A percentile compares a stretch with the other conserved stretches of the same genome.
Evolutionary conservation across 768 basidiomycete species (phyloP).

Genomic region (Tricholoma flavovirens): DNA sequence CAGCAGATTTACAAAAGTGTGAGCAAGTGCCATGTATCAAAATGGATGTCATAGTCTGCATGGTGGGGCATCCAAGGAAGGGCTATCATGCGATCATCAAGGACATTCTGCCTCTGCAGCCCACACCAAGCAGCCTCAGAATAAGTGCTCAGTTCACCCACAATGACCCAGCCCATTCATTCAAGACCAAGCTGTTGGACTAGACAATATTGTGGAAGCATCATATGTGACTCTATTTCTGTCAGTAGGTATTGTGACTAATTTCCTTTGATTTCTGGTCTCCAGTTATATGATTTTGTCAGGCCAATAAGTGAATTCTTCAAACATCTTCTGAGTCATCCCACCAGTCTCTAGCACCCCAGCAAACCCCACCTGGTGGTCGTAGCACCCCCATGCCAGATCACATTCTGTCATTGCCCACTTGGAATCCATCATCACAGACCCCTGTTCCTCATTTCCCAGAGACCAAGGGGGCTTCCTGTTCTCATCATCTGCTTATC

Average conservation of each 20-base stretch:
- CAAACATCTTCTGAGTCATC: not conserved
- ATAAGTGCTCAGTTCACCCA: not conserved
- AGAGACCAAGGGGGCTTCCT: no score
- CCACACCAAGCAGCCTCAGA: not conserved
- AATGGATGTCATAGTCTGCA: no score
- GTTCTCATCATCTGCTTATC: no score
- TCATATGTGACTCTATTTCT: no score
- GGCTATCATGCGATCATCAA: conserved; percentile 1
- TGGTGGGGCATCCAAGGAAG: not conserved
- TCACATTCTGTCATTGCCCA: not conserved
- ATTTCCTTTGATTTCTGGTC: not conserved
- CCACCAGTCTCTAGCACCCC: not conserved
- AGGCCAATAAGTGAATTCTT: not conserved
- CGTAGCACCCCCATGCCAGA: no score
- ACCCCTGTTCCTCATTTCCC: no score
- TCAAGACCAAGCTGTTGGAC: not conserved
- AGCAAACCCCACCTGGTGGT: no score
- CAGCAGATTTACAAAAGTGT: no score
- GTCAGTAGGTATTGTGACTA: not conserved
- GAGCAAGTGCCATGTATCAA: not conserved
- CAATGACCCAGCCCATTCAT: not conserved
- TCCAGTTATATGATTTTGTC: not conserved
- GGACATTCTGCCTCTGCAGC: not conserved
- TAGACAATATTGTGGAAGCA: not conserved
- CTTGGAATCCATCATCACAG: conserved; percentile 2